phyloP scores from a whole-genome alignment of 768 basidiomycete genomes.

The Boletus huronensis region DNA sequence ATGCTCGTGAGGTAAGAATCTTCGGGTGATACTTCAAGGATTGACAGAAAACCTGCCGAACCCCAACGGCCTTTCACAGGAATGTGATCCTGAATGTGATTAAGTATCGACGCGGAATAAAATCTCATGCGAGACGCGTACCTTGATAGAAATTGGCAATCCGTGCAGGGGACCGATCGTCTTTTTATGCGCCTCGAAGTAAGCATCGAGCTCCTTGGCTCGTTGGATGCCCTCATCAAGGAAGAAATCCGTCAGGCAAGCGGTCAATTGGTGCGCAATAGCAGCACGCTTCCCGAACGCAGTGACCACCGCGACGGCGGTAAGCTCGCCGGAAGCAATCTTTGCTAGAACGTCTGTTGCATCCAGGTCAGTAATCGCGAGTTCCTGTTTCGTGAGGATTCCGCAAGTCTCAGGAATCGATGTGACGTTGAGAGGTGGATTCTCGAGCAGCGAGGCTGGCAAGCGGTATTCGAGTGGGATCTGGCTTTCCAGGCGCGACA shows the following conservation, averaged over 20 bases:
- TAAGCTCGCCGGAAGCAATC: conserved; percentile 30
- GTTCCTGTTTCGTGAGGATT: conserved; percentile 29
- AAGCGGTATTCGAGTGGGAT: conserved; percentile 22
- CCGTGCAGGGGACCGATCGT: conserved; percentile 44
- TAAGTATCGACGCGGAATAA: neutral
- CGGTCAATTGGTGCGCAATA: conserved; percentile 46
- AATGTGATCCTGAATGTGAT: conserved; percentile 34
- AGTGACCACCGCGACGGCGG: conserved; percentile 38
- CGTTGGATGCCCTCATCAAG: conserved; percentile 39
- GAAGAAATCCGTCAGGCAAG: conserved; percentile 43
- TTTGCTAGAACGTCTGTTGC: conserved; percentile 32
- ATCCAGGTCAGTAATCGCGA: conserved; percentile 36
- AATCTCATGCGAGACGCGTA: conserved; percentile 5
- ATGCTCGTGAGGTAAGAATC: conserved; percentile 33
- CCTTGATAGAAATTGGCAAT: conserved; percentile 40
- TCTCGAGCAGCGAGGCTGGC: conserved; percentile 12
- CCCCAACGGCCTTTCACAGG: conserved; percentile 40
- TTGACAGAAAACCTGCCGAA: conserved; percentile 34
- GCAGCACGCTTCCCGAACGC: conserved; percentile 51
- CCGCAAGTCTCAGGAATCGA: conserved; percentile 32
- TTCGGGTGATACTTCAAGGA: conserved; percentile 22
- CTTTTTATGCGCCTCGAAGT: conserved; percentile 36
- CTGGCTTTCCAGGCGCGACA: conserved; percentile 19
- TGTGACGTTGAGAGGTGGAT: conserved; percentile 33
- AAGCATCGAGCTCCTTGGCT: conserved; percentile 41